These are phyloP conservation scores for Gaeumannomyces tritici DNA, from an alignment of 2,329 filamentous ascomycete genomes.

Conservation along the genomic window DNA sequence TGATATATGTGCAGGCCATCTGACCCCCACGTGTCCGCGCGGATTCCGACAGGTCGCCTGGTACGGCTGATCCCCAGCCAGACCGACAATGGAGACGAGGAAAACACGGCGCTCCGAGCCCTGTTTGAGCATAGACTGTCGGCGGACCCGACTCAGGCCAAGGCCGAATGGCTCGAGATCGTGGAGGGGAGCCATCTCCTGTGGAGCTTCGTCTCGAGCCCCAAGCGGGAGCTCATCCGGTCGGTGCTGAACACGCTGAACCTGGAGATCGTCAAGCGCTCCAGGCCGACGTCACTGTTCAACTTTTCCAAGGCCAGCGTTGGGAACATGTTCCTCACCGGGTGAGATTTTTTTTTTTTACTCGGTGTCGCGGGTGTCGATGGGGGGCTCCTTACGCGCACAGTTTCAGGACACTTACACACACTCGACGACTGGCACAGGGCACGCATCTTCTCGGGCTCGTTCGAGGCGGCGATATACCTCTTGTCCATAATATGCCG, in stretches of 20 bases:
- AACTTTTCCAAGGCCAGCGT: constrained; percentile 70
- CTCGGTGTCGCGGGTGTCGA: neutral
- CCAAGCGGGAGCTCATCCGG: constrained; percentile 68
- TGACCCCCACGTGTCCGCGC: neutral
- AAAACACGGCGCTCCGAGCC: constrained; percentile 65
- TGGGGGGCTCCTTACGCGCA: neutral
- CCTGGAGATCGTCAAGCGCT: constrained; percentile 68
- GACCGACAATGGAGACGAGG: constrained; percentile 35
- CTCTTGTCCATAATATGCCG: constrained; percentile 77
- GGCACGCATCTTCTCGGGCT: constrained; percentile 81
- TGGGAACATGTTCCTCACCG: constrained; percentile 73
- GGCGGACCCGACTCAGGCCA: constrained; percentile 47
- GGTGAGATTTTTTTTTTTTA: constrained; percentile 23
- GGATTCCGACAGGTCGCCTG: constrained; percentile 62
- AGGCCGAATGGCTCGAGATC: constrained; percentile 78
- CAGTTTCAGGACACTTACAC: neutral
- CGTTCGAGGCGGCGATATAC: constrained; percentile 87
- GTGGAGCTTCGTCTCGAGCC: constrained; percentile 62
- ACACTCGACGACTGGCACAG: constrained; percentile 11
- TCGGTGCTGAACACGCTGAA: constrained; percentile 70
- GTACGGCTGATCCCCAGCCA: constrained; percentile 76
- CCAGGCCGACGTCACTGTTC: constrained; percentile 62
- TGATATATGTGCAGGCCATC: neutral
- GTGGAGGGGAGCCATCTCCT: constrained; percentile 72
- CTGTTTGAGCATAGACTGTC: constrained; percentile 85